Evolutionary conservation across 768 basidiomycete genomes (phyloP).

Genomic region (Naganishia randhawae): DNA sequence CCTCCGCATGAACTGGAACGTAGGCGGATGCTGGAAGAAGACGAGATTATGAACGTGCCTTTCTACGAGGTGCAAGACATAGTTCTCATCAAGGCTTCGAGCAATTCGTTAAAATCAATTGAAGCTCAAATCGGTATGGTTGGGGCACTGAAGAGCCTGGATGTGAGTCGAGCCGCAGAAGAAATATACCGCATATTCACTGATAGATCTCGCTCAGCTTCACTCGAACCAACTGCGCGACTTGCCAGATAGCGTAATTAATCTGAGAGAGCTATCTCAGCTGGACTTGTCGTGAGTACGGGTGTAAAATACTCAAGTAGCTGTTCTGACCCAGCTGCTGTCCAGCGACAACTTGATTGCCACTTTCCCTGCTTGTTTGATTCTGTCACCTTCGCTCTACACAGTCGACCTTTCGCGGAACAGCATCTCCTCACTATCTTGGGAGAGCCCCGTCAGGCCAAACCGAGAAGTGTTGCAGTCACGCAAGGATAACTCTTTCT

Average conservation of each 20-base stretch:
- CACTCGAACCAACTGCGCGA: slow-evolving; percentile 35
- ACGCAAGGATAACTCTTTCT: slow-evolving; percentile 24
- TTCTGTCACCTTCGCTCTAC: slow-evolving; percentile 42
- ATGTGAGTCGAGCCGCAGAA: slow-evolving; percentile 36
- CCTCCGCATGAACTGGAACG: slow-evolving; percentile 19
- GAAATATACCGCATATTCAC: background rate
- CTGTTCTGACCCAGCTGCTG: background rate
- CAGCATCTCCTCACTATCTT: slow-evolving; percentile 34
- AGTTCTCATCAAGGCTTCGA: slow-evolving; percentile 33
- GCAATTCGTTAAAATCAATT: slow-evolving; percentile 35
- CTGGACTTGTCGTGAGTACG: slow-evolving; percentile 43
- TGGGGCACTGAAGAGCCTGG: slow-evolving; percentile 41
- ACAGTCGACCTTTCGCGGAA: slow-evolving; percentile 46
- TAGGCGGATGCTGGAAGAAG: background rate
- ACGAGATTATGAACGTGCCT: slow-evolving; percentile 27
- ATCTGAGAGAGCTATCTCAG: slow-evolving; percentile 40
- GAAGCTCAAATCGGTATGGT: slow-evolving; percentile 46
- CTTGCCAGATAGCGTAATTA: slow-evolving; percentile 42
- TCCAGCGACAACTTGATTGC: slow-evolving; percentile 39
- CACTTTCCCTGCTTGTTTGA: slow-evolving; percentile 36
- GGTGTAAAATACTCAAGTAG: background rate
- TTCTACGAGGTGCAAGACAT: slow-evolving; percentile 46
- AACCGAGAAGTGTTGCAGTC: slow-evolving; percentile 39
- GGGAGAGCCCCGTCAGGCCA: slow-evolving; percentile 37
- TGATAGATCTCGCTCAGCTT: slow-evolving; percentile 29